Base-by-base conservation (phyloP, 768 basidiomycete species). In the Sporobolomyces pararoseus region DNA sequence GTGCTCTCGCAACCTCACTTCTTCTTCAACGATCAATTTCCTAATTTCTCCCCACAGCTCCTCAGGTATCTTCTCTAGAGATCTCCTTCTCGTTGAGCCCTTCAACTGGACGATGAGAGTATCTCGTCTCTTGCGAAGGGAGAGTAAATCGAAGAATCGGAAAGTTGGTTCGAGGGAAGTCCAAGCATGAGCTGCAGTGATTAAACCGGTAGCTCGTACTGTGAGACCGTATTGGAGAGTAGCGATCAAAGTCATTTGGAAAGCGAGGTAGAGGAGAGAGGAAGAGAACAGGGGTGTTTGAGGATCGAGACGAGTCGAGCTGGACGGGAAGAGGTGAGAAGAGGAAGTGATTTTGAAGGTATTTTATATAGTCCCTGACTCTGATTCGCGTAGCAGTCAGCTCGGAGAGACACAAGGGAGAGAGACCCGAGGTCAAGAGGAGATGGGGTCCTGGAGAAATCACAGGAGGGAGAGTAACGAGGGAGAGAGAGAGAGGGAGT, bases 101-200 rank as follows among this genome's bases (percentile, higher is more conserved):
- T 17, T 5, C 29, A 27, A 23, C 16, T 21, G 5, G 7, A 31
- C 32, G 32, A 4, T 4, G 6, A 23, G 13, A 14, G 32, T 37
- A 7, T 17, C 53, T 34, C 9, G 6, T 7, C 53, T 13, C 21
- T 47, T 47, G 7, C 51, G 51, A 34, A 52, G 51, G 31, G 21
- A 52, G 23, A 52, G 27, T 4, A 52, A 21, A 21, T 52, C 51
- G 51, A 52, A 52, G 31, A 52, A 52, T 9, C 27, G 23, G 51
- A 52, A 52, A 52, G 51, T 52, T 27, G 51, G 51, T 52, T 52
- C 51, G 51, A 52, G 51, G 25, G 9, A n/a, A 52, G 27, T 17
- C 51, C 51, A 52, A 7, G 51, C 51, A 10, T 52, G 27, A 27
- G 51, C 51, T 9, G 51, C 51, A 7, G 31, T 29, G 51, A 52